Percentiles rank a stretch among this genome's conserved stretches.
Evolutionary conservation across 305 asterid species (phyloP).

Genomic region (Fraxinus sp.): DNA sequence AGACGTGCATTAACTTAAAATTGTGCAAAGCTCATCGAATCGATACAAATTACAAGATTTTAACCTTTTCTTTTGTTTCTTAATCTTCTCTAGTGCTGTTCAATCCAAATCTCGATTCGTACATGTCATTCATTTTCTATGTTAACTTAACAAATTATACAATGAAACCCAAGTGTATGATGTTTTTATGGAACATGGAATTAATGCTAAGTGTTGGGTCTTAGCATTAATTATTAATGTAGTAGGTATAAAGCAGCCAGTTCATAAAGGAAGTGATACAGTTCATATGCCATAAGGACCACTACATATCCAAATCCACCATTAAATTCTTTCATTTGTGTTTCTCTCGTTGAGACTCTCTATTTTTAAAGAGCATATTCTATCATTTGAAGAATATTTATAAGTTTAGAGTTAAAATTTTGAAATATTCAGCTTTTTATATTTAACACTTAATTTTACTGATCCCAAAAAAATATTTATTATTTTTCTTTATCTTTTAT

Average conservation of each 20-base stretch:
- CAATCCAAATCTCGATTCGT: too few relatives aligned
- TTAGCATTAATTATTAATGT: conserved; percentile 2
- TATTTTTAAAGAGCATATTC: too few relatives aligned
- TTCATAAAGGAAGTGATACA: conserved; percentile 2
- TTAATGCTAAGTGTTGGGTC: conserved; percentile 13
- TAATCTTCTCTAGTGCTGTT: too few relatives aligned
- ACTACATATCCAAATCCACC: not conserved
- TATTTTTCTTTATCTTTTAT: too few relatives aligned
- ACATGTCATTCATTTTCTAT: too few relatives aligned
- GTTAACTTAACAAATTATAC: not conserved
- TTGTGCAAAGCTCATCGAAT: not conserved
- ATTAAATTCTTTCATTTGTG: not conserved
- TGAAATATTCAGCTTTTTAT: too few relatives aligned
- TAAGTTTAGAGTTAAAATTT: too few relatives aligned
- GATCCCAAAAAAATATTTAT: too few relatives aligned
- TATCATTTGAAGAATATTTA: too few relatives aligned
- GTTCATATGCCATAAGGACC: not conserved
- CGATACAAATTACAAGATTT: too few relatives aligned
- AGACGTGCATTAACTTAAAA: not conserved
- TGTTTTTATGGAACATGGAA: not conserved
- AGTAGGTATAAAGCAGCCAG: conserved; percentile 7
- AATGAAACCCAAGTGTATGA: not conserved
- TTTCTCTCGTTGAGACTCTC: not conserved
- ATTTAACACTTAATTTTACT: too few relatives aligned
- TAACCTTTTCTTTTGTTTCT: too few relatives aligned